Evolutionary conservation across 1,284 basidiomycete genomes (phyloP).

Genomic region (Athelia psychrophila): DNA sequence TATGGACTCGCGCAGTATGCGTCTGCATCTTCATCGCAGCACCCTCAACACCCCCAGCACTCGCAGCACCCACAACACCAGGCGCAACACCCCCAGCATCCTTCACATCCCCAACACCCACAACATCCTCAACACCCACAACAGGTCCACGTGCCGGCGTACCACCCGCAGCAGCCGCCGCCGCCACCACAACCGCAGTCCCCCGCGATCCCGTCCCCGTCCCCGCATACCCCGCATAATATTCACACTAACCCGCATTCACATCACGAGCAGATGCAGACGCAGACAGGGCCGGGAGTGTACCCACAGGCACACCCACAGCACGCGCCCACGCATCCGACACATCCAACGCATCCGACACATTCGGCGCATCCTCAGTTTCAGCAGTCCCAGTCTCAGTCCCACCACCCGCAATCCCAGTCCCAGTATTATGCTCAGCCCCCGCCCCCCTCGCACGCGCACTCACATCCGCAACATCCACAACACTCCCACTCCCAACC

Average conservation of each 20-base stretch:
- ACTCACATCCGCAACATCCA: conserved; percentile 10
- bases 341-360: too few relatives aligned
- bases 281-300: conserved; percentile 8
- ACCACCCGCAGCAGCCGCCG: background rate
- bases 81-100: conserved; percentile 9
- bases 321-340: too few relatives aligned
- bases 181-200: conserved; percentile 11
- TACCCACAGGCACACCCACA: conserved; percentile 13
- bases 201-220: conserved; percentile 2
- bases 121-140: conserved; percentile 9
- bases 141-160: conserved; percentile 11
- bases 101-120: conserved; percentile 11
- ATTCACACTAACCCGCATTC: too few relatives aligned
- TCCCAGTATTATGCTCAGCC: conserved; percentile 17
- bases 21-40: too few relatives aligned
- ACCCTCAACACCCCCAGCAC: conserved; percentile 14
- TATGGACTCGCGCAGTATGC: background rate
- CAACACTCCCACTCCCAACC: conserved; percentile 10
- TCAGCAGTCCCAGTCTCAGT: background rate
- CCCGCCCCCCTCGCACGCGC: conserved; percentile 26
- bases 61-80: conserved; percentile 15
- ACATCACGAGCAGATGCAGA: conserved; percentile 17
- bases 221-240: conserved; percentile 17
- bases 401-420: background rate
- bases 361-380: background rate